These are phyloP conservation scores for Colletotrichum acutatum DNA, from an alignment of 2,329 filamentous ascomycete genomes.

Conservation along the genomic window DNA sequence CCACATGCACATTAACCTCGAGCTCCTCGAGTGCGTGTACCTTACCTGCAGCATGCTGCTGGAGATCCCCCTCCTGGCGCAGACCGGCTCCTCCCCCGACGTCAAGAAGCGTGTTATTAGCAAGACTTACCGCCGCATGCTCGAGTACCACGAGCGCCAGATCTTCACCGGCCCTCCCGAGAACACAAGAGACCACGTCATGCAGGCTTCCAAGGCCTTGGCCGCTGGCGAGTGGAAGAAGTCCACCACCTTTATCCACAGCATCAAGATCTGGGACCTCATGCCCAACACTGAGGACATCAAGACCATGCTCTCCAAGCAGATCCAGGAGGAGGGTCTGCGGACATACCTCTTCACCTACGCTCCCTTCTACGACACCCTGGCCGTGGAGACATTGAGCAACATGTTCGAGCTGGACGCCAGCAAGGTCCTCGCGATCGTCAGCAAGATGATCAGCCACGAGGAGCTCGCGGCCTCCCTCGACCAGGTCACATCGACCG, in stretches of 20 bases:
- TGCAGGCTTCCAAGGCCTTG: constrained; percentile 97
- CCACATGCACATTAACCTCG: constrained; percentile 99
- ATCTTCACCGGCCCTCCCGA: constrained; percentile 98
- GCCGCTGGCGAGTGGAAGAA: constrained; percentile 99
- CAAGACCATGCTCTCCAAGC: constrained; percentile 96
- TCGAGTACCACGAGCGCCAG: constrained; percentile 99
- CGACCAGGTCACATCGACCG: constrained; percentile 95
- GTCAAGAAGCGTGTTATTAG: constrained; percentile 98
- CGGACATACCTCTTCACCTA: constrained; percentile 99
- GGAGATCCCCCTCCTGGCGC: constrained; percentile 95
- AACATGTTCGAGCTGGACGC: constrained; percentile 95
- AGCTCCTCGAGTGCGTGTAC: constrained; percentile 97
- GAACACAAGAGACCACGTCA: constrained; percentile 98
- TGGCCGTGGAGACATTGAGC: constrained; percentile 85
- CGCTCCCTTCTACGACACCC: constrained; percentile 98
- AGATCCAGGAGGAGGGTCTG: constrained; percentile 98
- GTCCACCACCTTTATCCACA: constrained; percentile 90
- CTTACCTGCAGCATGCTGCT: constrained; percentile 99
- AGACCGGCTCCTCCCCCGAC: constrained; percentile 95
- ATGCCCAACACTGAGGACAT: constrained; percentile 94
- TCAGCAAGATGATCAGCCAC: constrained; percentile 99
- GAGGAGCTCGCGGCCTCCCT: constrained; percentile 96
- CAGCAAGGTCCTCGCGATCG: constrained; percentile 91
- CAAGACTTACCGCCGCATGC: constrained; percentile 99
- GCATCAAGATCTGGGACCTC: constrained; percentile 99